A percentile compares a stretch with the other conserved stretches of the same genome.
These are phyloP conservation scores for Cutaneotrichosporon dermatis DNA, from an alignment of 1,284 basidiomycete genomes.

Conservation along the genomic window DNA sequence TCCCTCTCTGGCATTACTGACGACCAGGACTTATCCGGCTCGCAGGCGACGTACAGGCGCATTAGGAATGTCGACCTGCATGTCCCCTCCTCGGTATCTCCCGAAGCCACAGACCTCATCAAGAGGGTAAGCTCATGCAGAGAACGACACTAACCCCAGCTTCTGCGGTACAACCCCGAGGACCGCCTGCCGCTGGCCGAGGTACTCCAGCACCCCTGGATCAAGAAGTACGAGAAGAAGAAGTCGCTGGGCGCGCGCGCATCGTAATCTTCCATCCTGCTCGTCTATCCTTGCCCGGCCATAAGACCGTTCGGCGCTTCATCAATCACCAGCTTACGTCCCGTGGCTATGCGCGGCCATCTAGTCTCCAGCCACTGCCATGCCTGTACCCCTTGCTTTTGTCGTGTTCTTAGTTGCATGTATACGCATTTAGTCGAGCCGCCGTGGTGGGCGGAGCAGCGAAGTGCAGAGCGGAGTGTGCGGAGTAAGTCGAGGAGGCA, in stretches of 20 bases:
- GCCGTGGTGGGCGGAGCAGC: too few species aligned
- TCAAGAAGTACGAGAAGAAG: slow-evolving; percentile 64
- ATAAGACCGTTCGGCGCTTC: too few species aligned
- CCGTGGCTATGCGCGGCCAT: too few species aligned
- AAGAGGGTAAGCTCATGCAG: slow-evolving; percentile 51
- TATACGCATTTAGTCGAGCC: background rate
- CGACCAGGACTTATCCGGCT: slow-evolving; percentile 58
- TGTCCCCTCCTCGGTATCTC: slow-evolving; percentile 63
- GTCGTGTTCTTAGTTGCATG: background rate
- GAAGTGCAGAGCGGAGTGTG: too few species aligned
- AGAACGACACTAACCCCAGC: slow-evolving; percentile 52
- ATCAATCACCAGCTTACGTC: too few species aligned
- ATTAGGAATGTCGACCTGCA: slow-evolving; percentile 65
- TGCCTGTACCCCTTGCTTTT: background rate
- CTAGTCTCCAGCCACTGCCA: background rate
- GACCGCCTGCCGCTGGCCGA: slow-evolving; percentile 74
- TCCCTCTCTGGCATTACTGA: background rate
- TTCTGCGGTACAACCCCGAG: slow-evolving; percentile 80
- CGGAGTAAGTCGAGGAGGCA: too few species aligned
- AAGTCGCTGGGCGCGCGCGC: slow-evolving; percentile 13
- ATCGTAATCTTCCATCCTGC: background rate
- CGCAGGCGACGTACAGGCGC: slow-evolving; percentile 73
- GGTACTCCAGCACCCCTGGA: slow-evolving; percentile 88
- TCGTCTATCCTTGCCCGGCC: too few species aligned
- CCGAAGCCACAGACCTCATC: slow-evolving; percentile 66